Percentiles rank a stretch among this genome's conserved stretches.
These are phyloP conservation scores for Andrographis paniculata DNA, from an alignment of 305 asterid genomes.

Conservation along the genomic window DNA sequence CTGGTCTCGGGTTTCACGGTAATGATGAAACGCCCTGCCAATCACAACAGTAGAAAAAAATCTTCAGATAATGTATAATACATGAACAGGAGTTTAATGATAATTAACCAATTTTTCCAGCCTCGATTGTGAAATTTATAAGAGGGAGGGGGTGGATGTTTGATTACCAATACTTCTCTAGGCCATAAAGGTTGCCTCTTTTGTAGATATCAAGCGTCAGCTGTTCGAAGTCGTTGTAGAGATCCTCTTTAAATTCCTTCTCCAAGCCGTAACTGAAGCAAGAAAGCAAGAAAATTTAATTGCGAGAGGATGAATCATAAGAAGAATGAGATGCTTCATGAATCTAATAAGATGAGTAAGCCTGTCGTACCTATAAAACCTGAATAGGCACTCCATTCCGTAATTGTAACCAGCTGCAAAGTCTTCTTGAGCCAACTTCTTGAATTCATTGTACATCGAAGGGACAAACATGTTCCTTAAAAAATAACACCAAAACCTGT, in stretches of 20 bases:
- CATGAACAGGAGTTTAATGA: too few species aligned
- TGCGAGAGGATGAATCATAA: too few species aligned
- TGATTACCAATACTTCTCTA: conserved; percentile 81
- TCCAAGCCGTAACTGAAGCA: conserved; percentile 76
- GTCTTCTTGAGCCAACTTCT: conserved; percentile 74
- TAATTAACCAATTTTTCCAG: too few species aligned
- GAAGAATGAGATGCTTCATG: too few species aligned
- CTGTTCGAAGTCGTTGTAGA: conserved; percentile 72
- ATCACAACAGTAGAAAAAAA: neutral
- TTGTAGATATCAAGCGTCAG: conserved; percentile 57
- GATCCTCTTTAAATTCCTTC: conserved; percentile 64
- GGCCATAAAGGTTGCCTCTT: conserved; percentile 75
- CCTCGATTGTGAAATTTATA: too few species aligned
- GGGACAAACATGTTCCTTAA: conserved; percentile 60
- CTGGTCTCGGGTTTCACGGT: conserved; percentile 34
- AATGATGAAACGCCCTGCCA: conserved; percentile 87
- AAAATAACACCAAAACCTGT: conserved; percentile 89
- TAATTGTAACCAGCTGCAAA: conserved; percentile 73
- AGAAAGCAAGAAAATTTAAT: conserved; percentile 6
- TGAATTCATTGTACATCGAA: conserved; percentile 80
- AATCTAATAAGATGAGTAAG: too few species aligned
- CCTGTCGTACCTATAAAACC: conserved; percentile 74
- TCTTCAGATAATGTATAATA: too few species aligned
- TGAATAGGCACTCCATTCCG: conserved; percentile 81
- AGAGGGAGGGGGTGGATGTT: neutral